Conservation (phyloP, 345 rosid species). For the Sonneratia alba region DNA sequence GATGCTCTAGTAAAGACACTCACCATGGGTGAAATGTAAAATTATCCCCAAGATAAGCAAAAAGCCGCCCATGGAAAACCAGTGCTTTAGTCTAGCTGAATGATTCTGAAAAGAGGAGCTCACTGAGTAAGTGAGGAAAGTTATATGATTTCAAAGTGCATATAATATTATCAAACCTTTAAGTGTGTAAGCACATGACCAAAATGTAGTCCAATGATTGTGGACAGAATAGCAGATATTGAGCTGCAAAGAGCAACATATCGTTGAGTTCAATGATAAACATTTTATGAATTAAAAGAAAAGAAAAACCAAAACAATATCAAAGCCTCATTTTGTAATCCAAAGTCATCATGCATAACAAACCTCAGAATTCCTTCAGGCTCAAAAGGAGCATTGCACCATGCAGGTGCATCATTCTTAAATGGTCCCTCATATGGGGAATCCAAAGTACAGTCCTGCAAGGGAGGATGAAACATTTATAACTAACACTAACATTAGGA, state of each 20-base stretch:
- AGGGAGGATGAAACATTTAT: slow-evolving; percentile 12
- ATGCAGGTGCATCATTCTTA: slow-evolving; percentile 51
- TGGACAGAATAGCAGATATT: slow-evolving; percentile 64
- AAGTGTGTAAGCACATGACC: slow-evolving; percentile 69
- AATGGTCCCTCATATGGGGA: slow-evolving; percentile 61
- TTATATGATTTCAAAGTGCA: not conserved
- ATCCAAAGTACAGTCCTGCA: slow-evolving; percentile 62
- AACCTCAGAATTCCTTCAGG: slow-evolving; percentile 91
- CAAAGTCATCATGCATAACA: not conserved
- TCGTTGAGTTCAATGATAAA: not conserved
- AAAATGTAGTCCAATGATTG: slow-evolving; percentile 71
- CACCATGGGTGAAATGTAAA: slow-evolving; percentile 67
- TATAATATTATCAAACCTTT: slow-evolving; percentile 34
- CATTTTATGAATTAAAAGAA: not conserved
- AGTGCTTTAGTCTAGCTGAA: slow-evolving; percentile 63
- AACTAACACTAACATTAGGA: not conserved
- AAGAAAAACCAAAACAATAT: not conserved
- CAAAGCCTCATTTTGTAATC: not conserved
- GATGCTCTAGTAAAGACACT: slow-evolving; percentile 13
- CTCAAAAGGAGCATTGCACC: slow-evolving; percentile 90
- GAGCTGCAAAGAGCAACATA: slow-evolving; percentile 44
- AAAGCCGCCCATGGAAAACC: slow-evolving; percentile 47
- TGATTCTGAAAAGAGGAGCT: slow-evolving; percentile 34
- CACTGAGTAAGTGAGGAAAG: slow-evolving; percentile 9
- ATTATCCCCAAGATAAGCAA: slow-evolving; percentile 48